Conservation (phyloP, 1,284 basidiomycete species). For the Baeospora myosura region DNA sequence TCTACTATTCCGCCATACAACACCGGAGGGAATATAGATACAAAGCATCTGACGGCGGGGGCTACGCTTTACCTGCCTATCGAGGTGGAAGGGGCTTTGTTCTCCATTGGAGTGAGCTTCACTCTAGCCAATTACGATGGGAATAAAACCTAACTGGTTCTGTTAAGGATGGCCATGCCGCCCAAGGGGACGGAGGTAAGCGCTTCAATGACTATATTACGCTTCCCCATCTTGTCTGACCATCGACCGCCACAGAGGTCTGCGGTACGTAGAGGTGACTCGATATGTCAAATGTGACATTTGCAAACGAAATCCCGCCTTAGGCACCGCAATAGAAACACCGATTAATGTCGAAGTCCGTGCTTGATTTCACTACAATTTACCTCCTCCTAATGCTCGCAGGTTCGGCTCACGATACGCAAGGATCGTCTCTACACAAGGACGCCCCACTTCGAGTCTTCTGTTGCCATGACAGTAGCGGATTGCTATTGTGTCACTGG, state of each 20-base stretch:
- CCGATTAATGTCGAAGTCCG: constrained; percentile 37
- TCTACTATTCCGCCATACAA: constrained; percentile 58
- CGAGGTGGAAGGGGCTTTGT: constrained; percentile 53
- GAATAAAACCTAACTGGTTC: neutral
- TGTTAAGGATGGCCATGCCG: constrained; percentile 53
- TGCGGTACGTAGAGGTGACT: constrained; percentile 32
- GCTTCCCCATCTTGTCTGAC: constrained; percentile 2
- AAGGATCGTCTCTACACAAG: constrained; percentile 50
- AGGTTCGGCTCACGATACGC: constrained; percentile 45
- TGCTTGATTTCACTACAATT: neutral
- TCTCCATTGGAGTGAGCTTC: constrained; percentile 48
- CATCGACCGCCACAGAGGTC: constrained; percentile 33
- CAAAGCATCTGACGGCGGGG: constrained; percentile 44
- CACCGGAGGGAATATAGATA: constrained; percentile 58
- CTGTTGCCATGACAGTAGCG: constrained; percentile 20
- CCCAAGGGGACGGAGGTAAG: constrained; percentile 58
- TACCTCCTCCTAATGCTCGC: constrained; percentile 11
- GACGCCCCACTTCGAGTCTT: constrained; percentile 46
- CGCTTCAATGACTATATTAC: constrained; percentile 7
- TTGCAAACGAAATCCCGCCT: constrained; percentile 37
- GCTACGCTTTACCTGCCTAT: constrained; percentile 50
- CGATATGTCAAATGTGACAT: neutral
- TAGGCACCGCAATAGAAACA: constrained; percentile 58
- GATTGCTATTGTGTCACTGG: constrained; percentile 56
- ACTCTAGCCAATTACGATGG: neutral